Base-by-base conservation (phyloP, 2,329 filamentous ascomycete genomes). In the Colletotrichum ledebouriae region DNA sequence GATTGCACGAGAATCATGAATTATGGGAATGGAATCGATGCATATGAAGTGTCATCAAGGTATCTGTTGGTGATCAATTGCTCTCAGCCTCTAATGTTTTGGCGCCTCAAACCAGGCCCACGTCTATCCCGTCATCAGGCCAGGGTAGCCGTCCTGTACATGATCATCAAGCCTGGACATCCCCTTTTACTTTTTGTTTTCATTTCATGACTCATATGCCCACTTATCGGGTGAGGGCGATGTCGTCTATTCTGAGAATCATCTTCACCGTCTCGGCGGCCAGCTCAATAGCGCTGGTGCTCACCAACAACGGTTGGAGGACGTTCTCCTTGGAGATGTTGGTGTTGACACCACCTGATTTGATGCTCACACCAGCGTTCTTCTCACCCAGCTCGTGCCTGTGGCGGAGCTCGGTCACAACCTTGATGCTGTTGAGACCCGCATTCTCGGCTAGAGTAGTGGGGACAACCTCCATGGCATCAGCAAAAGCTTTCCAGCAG, bases 211-310 rank as follows among this genome's bases (percentile, higher is more conserved):
- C 66, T 69, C 66, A 50, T 69, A 39, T 56, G 47, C 61, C 53
- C 47, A 22, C 50, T 65, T 71, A 90, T 81, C 88, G 84, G 75
- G 84, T 89, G 78, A 90, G 80, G 56, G 87, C 87, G 80, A 90
- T 90, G 76, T 90, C 88, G 76, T 90, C 88, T 81, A 90, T 90
- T 78, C 88, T 86, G 76, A 90, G 78, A 77, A 90, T 90, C 94
- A 97, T 96, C 89, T 98, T 99, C 75, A 98, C 96, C 70, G 96
- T 99, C 87, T 99, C 96, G 7, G 95, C 94, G 34, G 96, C 96
- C 80, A 99, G 82, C 85, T 99, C 95, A 75, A 99, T 96, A 25
- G 96, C 94, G 80, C 95, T 98, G 65, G 96, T 99, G 86, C 94
- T 97, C 71, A 99, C 96, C 70, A 99, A 84, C 77, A 99, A 85